Base-by-base conservation (phyloP, 2,329 filamentous ascomycete genomes). In the Hortaea sp. region DNA sequence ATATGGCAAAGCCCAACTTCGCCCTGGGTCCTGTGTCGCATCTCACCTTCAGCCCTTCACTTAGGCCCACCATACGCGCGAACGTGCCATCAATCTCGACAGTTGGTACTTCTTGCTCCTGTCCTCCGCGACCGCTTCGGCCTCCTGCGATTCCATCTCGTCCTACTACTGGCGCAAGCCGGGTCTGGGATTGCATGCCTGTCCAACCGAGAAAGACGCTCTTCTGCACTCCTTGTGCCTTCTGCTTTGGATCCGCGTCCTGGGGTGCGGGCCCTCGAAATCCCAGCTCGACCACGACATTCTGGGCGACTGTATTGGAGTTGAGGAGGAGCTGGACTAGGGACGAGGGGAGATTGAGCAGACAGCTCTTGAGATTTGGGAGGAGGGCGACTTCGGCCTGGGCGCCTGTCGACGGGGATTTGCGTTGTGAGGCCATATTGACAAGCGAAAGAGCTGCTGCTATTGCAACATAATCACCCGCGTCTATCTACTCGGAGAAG, bases 191-290 rank as follows among this genome's bases (percentile, higher is more conserved):
- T 54, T 88, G 85, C 87, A 98, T 94, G 57, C 92, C 92, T 7
- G 92, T 95, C 92, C 92, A 98, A 64, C 92, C 92, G 49, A 94
- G 75, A 63, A 85, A 98, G 57, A 94, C 75, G 41, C 86, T 94
- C 59, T 76, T 78, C 56, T 80, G 78, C 44, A 60, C 58, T 60
- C 46, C 73, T 62, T 6, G 41, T 47, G 51, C 44, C 37, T 57
- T 66, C 6, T 49, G 42, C 49, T 66, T 64, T 7, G 57, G 47
- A 45, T 69, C 67, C 29, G 60, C 56, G 39, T 57, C 57, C 9
- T 77, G 64, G 20, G 75, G 70, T 37, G 74, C 64, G 38, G 78
- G 68, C 51, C 76, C 75, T 60, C 82, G 80, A 68, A 85, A 94
- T 63, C 76, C 84, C 53, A 98, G 77, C 69, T 98, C 92, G 64